These are phyloP conservation scores for Chiua virens DNA, from an alignment of 768 basidiomycete genomes.

Conservation along the genomic window DNA sequence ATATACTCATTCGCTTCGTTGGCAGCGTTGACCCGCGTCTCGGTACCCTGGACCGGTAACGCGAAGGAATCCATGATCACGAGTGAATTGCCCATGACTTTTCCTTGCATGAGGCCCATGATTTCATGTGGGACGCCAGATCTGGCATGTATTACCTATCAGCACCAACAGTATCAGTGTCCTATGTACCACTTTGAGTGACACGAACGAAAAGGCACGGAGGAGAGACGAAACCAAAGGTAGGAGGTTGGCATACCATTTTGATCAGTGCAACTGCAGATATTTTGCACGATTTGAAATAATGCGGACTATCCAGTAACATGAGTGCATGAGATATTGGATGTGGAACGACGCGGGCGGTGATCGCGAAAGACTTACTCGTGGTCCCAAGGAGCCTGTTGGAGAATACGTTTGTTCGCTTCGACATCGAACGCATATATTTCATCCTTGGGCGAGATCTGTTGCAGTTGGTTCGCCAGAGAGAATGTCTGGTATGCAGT, in stretches of 20 bases:
- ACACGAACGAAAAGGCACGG: background rate
- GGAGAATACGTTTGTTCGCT: slow-evolving; percentile 63
- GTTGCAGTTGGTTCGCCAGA: slow-evolving; percentile 65
- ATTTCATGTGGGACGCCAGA: slow-evolving; percentile 98
- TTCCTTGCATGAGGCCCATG: slow-evolving; percentile 99
- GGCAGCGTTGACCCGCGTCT: slow-evolving; percentile 95
- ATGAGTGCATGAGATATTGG: background rate
- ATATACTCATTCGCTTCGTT: slow-evolving; percentile 98
- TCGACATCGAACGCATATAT: slow-evolving; percentile 76
- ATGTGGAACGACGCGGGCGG: background rate
- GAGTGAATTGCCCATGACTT: slow-evolving; percentile 74
- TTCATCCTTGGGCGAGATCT: slow-evolving; percentile 73
- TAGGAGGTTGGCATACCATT: slow-evolving; percentile 57
- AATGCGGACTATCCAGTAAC: slow-evolving; percentile 55
- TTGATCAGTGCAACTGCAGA: slow-evolving; percentile 94
- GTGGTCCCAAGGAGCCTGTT: slow-evolving; percentile 78
- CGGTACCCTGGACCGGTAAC: slow-evolving; percentile 95
- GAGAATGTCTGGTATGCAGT: slow-evolving; percentile 48
- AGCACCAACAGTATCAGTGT: background rate
- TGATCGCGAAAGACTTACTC: slow-evolving; percentile 56
- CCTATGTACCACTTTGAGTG: too few relatives aligned
- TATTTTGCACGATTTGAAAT: slow-evolving; percentile 90
- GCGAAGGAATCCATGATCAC: slow-evolving; percentile 97
- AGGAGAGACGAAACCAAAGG: background rate
- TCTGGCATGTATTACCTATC: slow-evolving; percentile 94